Percentiles rank a stretch among this genome's conserved stretches.
phyloP scores from a whole-genome alignment of 257 asterid genomes.

The Solanum megistacrolobum region DNA sequence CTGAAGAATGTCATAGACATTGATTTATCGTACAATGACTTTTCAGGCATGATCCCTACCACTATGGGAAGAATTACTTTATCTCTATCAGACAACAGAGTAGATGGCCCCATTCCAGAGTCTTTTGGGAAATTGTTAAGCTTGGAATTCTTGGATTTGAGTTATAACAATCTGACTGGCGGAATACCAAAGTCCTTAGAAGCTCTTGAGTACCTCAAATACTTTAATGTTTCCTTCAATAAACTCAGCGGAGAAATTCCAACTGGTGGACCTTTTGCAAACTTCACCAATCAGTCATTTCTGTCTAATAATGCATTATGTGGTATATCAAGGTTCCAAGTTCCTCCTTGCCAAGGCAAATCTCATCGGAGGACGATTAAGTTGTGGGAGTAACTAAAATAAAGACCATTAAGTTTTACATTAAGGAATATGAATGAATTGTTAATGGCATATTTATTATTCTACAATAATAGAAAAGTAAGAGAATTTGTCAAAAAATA shows the following conservation, averaged over 20 bases:
- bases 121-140: not conserved
- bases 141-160: conserved; percentile 2
- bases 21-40: conserved; percentile 8
- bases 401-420: too few species aligned
- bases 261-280: conserved; percentile 3
- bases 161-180: conserved; percentile 8
- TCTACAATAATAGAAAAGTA: too few species aligned
- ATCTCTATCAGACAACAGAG: conserved; percentile 3
- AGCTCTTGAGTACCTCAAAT: not conserved
- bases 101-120: conserved; percentile 17
- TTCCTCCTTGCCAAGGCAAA: not conserved
- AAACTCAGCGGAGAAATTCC: not conserved
- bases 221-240: conserved; percentile 8
- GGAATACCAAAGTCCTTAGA: conserved; percentile 11
- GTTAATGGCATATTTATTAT: too few species aligned
- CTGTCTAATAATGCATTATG: conserved; percentile 8
- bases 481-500: too few species aligned
- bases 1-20: not conserved
- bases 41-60: conserved; percentile 9
- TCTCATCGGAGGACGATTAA: too few species aligned
- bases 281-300: conserved; percentile 10
- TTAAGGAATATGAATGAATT: too few species aligned
- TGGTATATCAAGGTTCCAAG: not conserved
- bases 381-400: too few species aligned
- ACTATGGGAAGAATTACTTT: not conserved